Evolutionary conservation across 768 basidiomycete species (phyloP).

Genomic region (Megacollybia marginata): DNA sequence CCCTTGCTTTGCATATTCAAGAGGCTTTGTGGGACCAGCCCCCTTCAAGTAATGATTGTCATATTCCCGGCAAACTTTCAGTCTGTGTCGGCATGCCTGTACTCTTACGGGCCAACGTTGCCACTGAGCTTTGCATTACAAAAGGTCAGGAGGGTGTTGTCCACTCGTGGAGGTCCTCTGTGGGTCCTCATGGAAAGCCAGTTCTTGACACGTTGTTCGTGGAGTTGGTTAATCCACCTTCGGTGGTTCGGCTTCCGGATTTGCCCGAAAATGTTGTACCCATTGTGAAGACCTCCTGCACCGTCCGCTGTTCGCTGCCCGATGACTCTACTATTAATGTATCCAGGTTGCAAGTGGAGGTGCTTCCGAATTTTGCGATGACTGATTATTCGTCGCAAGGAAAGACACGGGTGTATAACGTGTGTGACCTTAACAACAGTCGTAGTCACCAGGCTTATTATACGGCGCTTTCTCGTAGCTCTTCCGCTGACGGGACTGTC

Average conservation of each 20-base stretch:
- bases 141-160: constrained; percentile 7
- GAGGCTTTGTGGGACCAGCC: constrained; percentile 8
- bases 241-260: not conserved
- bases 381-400: no score
- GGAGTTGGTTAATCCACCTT: constrained; percentile 3
- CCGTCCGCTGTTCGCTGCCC: constrained; percentile 7
- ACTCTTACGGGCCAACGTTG: constrained; percentile 8
- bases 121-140: no score
- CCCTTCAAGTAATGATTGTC: constrained; percentile 5
- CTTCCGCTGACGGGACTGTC: constrained; percentile 19
- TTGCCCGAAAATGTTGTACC: constrained; percentile 12
- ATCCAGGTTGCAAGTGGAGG: constrained; percentile 20
- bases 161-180: constrained; percentile 1
- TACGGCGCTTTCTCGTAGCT: constrained; percentile 21
- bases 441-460: no score
- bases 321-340: constrained; percentile 8
- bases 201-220: constrained; percentile 9
- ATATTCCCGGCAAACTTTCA: constrained; percentile 8
- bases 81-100: constrained; percentile 9
- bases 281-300: constrained; percentile 3
- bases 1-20: not conserved
- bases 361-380: no score
- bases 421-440: no score
- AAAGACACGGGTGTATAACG: constrained; percentile 12
- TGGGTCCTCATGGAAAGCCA: not conserved